Evolutionary conservation across 2,329 filamentous ascomycete species (phyloP).

Genomic region (Dactylellina cionopaga): DNA sequence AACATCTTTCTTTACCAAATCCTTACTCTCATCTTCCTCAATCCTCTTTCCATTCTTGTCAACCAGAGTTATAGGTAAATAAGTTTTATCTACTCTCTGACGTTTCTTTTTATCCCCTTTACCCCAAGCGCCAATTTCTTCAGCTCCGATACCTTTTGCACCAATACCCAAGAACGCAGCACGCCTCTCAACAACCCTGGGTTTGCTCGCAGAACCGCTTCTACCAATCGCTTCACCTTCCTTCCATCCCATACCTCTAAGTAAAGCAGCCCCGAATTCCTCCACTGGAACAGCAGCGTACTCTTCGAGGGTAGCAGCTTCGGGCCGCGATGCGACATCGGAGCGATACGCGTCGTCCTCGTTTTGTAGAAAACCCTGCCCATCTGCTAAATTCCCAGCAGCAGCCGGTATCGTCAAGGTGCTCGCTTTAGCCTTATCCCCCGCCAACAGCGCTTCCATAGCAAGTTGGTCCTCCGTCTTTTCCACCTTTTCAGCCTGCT

Average conservation of each 20-base stretch:
- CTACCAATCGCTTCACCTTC: slow-evolving; percentile 70
- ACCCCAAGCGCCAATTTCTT: slow-evolving; percentile 83
- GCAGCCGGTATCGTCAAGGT: slow-evolving; percentile 67
- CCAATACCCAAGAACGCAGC: slow-evolving; percentile 87
- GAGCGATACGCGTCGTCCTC: slow-evolving; percentile 75
- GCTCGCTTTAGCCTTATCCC: slow-evolving; percentile 65
- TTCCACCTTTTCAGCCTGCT: slow-evolving; percentile 51
- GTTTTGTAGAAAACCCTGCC: slow-evolving; percentile 59
- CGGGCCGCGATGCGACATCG: slow-evolving; percentile 77
- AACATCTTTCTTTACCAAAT: slow-evolving; percentile 69
- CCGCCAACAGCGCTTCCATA: slow-evolving; percentile 71
- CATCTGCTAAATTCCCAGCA: slow-evolving; percentile 41
- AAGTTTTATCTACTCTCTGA: slow-evolving; percentile 62
- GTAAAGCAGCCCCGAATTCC: slow-evolving; percentile 88
- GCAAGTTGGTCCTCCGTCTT: slow-evolving; percentile 72
- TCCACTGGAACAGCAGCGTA: slow-evolving; percentile 92
- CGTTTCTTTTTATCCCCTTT: slow-evolving; percentile 71
- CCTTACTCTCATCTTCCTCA: slow-evolving; percentile 30
- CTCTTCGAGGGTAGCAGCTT: slow-evolving; percentile 79
- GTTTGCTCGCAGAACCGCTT: slow-evolving; percentile 66
- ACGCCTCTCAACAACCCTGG: slow-evolving; percentile 74
- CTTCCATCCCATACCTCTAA: slow-evolving; percentile 97
- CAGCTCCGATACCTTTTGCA: slow-evolving; percentile 79
- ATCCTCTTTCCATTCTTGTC: slow-evolving; percentile 63
- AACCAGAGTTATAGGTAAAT: slow-evolving; percentile 71